Evolutionary conservation across 352 stramenopile genomes (phyloP).

Genomic region (Pseudoperonospora humuli): DNA sequence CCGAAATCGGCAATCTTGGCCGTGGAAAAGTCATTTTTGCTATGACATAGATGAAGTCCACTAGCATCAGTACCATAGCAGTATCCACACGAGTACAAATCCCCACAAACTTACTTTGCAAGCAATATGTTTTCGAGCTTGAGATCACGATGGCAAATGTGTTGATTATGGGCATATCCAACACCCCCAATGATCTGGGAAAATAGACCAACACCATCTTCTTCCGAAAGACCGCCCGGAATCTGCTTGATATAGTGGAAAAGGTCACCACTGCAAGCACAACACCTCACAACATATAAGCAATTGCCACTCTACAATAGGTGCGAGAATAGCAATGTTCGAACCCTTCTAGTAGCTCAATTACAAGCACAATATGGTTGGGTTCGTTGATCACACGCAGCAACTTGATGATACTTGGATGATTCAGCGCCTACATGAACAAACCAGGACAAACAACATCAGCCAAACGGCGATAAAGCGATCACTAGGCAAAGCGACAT

Average conservation of each 20-base stretch:
- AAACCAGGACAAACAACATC: constrained; percentile 1
- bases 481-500: neutral
- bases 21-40: constrained; percentile 75
- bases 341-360: constrained; percentile 80
- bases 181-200: constrained; percentile 73
- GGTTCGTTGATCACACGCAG: constrained; percentile 78
- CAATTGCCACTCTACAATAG: too few species aligned
- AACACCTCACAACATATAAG: neutral
- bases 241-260: constrained; percentile 79
- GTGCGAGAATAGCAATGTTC: neutral
- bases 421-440: constrained; percentile 55
- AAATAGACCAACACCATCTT: constrained; percentile 57
- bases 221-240: constrained; percentile 43
- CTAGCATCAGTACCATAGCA: too few species aligned
- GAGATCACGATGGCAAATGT: constrained; percentile 85
- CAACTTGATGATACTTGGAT: constrained; percentile 86
- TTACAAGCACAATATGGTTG: constrained; percentile 82
- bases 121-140: constrained; percentile 87
- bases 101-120: constrained; percentile 47
- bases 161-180: constrained; percentile 83
- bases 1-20: constrained; percentile 86
- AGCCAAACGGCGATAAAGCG: too few species aligned
- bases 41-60: too few species aligned
- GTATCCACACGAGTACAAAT: too few species aligned
- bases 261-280: constrained; percentile 51